These are phyloP conservation scores for Hirsutella thompsonii DNA, from an alignment of 2,329 filamentous ascomycete species.

Conservation along the genomic window DNA sequence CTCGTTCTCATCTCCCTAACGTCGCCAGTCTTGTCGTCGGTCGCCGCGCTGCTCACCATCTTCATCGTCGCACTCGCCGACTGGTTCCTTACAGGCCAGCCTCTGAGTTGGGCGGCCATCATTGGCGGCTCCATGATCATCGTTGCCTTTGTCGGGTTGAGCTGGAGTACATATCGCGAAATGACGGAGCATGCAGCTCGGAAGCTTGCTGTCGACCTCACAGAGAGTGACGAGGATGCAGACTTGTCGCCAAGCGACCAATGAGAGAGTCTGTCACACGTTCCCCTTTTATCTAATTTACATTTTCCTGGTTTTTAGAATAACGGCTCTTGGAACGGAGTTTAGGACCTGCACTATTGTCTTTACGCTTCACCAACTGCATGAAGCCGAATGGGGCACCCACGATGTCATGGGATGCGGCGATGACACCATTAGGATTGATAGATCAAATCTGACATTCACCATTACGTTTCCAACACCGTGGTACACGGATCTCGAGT, in stretches of 20 bases:
- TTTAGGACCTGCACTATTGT: too few species aligned
- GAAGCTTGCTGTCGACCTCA: constrained; percentile 31
- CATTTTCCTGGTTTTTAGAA: background rate
- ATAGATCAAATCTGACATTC: too few species aligned
- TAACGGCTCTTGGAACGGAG: too few species aligned
- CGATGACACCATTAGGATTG: too few species aligned
- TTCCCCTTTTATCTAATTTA: background rate
- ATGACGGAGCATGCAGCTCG: constrained; percentile 73
- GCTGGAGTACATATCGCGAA: constrained; percentile 85
- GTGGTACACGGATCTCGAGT: too few species aligned
- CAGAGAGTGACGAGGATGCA: constrained; percentile 34
- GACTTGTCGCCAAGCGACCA: constrained; percentile 13
- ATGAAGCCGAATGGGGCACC: too few species aligned
- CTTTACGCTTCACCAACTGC: too few species aligned
- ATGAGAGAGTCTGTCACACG: background rate
- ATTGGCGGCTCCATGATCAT: constrained; percentile 80
- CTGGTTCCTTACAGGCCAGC: constrained; percentile 70
- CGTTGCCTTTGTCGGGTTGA: constrained; percentile 72
- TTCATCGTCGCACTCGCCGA: constrained; percentile 92
- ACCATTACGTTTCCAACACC: too few species aligned
- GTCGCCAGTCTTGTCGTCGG: constrained; percentile 80
- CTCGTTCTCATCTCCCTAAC: constrained; percentile 87
- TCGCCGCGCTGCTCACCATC: constrained; percentile 88
- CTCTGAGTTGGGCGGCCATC: constrained; percentile 62
- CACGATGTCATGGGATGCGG: too few species aligned